A percentile compares a stretch with the other conserved stretches of the same genome.
These are phyloP conservation scores for Fagopyrum tataricum DNA, from an alignment of 148 eudicot species.

Conservation along the genomic window DNA sequence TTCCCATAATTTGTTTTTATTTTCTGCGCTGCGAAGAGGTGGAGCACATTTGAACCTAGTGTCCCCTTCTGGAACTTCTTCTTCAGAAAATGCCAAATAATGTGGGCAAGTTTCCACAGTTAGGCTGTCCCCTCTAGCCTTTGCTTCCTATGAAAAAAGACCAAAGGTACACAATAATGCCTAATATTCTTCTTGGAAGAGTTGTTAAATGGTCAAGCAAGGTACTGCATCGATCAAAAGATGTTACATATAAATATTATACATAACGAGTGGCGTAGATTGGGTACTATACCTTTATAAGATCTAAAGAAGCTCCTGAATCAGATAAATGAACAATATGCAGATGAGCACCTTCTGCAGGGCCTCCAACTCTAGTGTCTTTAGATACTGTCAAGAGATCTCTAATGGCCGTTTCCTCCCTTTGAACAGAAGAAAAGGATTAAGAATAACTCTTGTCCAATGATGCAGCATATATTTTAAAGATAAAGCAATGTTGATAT, in stretches of 20 bases:
- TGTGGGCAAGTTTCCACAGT: conserved; percentile 95
- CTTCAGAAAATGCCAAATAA: conserved; percentile 88
- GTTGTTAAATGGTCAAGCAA: background rate
- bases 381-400: conserved; percentile 61
- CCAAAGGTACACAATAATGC: background rate
- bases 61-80: conserved; percentile 87
- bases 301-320: conserved; percentile 71
- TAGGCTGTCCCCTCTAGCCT: conserved; percentile 74
- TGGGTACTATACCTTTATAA: conserved; percentile 53
- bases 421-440: conserved; percentile 13
- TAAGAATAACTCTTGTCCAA: background rate
- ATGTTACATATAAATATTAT: background rate
- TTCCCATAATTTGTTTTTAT: conserved; percentile 72
- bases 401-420: conserved; percentile 90
- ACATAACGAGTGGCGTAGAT: background rate
- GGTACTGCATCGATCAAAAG: background rate
- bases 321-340: conserved; percentile 92
- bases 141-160: conserved; percentile 57
- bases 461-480: background rate
- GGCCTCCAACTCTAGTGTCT: conserved; percentile 65
- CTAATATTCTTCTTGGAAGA: background rate
- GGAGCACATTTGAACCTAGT: conserved; percentile 96
- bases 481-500: background rate
- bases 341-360: conserved; percentile 96
- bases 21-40: conserved; percentile 78